A percentile compares a stretch with the other conserved stretches of the same genome.
Evolutionary conservation across 1,139 yeast genomes (phyloP).

Genomic region (Pneumocystis canis): DNA sequence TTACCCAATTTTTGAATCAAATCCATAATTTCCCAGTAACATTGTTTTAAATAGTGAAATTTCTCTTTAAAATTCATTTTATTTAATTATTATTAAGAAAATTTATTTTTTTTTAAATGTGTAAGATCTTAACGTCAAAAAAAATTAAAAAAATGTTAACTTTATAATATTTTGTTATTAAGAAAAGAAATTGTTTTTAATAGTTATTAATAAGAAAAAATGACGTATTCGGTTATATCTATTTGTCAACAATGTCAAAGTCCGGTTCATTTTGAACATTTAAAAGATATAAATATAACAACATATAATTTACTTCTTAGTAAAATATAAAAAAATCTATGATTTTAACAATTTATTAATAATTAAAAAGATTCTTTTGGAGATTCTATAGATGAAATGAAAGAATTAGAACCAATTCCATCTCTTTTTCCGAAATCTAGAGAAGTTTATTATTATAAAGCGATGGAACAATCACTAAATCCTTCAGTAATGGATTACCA

Average conservation of each 20-base stretch:
- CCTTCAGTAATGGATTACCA: background rate
- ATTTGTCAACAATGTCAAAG: background rate
- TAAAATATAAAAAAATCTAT: background rate
- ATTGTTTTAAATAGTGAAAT: background rate
- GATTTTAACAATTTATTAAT: background rate
- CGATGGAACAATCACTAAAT: background rate
- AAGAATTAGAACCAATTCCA: background rate
- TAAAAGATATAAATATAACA: background rate
- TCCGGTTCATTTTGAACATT: background rate
- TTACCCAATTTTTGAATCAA: background rate
- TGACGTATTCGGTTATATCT: background rate
- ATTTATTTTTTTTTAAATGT: background rate
- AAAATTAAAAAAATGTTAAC: background rate
- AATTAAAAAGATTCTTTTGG: background rate
- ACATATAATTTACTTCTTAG: background rate
- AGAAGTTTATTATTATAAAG: background rate
- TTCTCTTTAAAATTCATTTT: background rate
- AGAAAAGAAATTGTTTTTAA: background rate
- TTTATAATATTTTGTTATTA: background rate
- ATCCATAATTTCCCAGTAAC: background rate
- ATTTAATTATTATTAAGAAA: background rate
- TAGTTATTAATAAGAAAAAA: background rate
- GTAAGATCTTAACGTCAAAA: background rate
- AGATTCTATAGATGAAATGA: background rate
- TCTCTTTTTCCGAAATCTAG: background rate